phyloP scores from a whole-genome alignment of 2,329 filamentous ascomycete species.

The Ophiostoma sp. region DNA sequence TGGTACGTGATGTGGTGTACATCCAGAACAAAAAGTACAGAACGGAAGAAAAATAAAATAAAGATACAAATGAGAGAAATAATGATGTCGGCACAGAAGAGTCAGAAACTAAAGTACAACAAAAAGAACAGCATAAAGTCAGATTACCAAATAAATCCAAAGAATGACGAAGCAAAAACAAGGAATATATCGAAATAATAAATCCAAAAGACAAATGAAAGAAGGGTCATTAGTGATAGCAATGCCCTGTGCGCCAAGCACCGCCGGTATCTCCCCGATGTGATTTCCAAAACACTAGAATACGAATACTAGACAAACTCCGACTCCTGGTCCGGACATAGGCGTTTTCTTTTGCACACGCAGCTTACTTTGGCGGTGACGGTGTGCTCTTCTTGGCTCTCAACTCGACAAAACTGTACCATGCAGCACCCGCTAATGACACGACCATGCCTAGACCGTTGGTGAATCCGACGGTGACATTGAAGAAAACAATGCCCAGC shows the following conservation, averaged over 20 bases:
- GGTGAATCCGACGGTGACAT: constrained; percentile 45
- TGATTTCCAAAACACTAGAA: not conserved
- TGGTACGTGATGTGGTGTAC: not conserved
- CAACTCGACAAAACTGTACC: constrained; percentile 55
- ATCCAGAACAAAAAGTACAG: not conserved
- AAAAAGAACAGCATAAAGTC: not conserved
- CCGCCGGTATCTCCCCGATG: constrained; percentile 3
- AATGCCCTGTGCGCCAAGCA: not conserved
- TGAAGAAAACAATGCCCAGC: constrained; percentile 50
- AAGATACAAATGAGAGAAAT: not conserved
- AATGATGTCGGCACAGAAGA: not conserved
- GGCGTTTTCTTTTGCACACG: not conserved
- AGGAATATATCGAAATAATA: not conserved
- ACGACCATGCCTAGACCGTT: constrained; percentile 54
- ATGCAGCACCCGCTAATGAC: constrained; percentile 51
- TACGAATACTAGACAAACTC: not conserved
- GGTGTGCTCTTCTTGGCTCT: constrained; percentile 25
- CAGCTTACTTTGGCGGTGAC: constrained; percentile 6
- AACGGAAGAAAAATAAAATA: not conserved
- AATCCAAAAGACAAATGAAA: not conserved
- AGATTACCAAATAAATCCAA: not conserved
- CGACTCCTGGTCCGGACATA: not conserved
- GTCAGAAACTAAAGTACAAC: not conserved
- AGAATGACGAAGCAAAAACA: not conserved
- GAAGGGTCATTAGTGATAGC: not conserved